Evolutionary conservation across 352 stramenopile species (phyloP), one percentile per base, ranked within the genome.

Genomic region (Phytophthora pluvialis): DNA sequence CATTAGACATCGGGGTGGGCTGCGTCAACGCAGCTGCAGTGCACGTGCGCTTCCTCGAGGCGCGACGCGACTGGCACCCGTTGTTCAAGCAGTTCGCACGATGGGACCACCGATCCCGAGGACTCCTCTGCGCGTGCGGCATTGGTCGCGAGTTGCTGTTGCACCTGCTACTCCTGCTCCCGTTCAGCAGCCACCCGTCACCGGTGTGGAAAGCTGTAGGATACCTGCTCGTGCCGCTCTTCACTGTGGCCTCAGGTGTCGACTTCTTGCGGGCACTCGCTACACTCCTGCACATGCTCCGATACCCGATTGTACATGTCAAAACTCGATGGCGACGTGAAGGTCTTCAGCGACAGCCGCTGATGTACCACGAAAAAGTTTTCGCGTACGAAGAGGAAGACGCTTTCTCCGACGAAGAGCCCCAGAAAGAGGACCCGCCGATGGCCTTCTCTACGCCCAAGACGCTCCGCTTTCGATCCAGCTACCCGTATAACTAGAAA

Each of bases 61-160:
- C 75, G 26, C 81, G 83, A n/a, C 43, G 47, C 18, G 50, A 81
- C 29, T 94, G 86, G 86, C 81, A 91, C 33, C 78, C 77, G 5
- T 29, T 88, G 12, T 87, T 90, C 59, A 88, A 88, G 53, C 70
- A 78, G 39, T 66, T 91, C n/a, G 69, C 78, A 42, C 67, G 75
- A 29, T 83, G 73, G 73, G 77, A 89, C 16, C 83, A 91, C 44
- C 63, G 40, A 26, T 89, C 70, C 42, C 64, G 69, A 40, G 56
- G 62, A 40, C 40, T 81, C 28, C 60, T 90, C 13, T 78, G 76
- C 33, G 46, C 65, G 0, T 92, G 83, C 40, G 81, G 79, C 12
- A 54, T 90, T 7, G 84, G 72, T 12, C 86, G 86, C 5, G 77
- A 92, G 46, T 43, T 86, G n/a, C 56, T 94, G 31, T 64, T 87